These are phyloP conservation scores for Pistacia atlantica DNA, from an alignment of 345 rosid species.

Conservation along the genomic window DNA sequence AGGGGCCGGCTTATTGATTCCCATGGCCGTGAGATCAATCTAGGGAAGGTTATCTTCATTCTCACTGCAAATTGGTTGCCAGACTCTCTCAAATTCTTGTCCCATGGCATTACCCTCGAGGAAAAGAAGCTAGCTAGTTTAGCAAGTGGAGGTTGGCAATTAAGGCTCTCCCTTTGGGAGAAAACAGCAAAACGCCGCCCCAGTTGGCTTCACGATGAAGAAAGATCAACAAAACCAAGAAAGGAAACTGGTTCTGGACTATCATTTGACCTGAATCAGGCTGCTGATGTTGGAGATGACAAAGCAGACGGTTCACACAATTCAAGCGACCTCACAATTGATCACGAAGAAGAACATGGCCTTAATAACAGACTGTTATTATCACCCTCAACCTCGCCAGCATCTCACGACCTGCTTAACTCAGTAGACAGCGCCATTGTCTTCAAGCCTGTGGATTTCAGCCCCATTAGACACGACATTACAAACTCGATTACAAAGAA, in stretches of 20 bases:
- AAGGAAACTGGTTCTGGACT: conserved; percentile 46
- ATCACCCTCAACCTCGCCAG: conserved; percentile 36
- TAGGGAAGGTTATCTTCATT: conserved; percentile 82
- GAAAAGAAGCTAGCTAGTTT: conserved; percentile 64
- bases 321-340: conserved; percentile 86
- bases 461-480: conserved; percentile 40
- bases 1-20: conserved; percentile 88
- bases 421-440: conserved; percentile 58
- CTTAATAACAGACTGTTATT: conserved; percentile 43
- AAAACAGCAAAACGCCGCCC: conserved; percentile 72
- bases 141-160: conserved; percentile 67
- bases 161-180: conserved; percentile 61
- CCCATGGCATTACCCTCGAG: conserved; percentile 41
- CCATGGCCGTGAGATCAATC: conserved; percentile 90
- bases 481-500: conserved; percentile 49
- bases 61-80: conserved; percentile 70
- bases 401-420: conserved; percentile 54
- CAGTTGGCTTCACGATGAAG: conserved; percentile 60
- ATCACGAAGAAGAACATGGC: conserved; percentile 70
- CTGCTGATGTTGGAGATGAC: conserved; percentile 61
- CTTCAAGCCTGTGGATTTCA: conserved; percentile 77
- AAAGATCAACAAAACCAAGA: conserved; percentile 56
- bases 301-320: conserved; percentile 74
- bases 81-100: conserved; percentile 35
- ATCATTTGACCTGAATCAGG: conserved; percentile 81